Evolutionary conservation across 2,329 filamentous ascomycete species (phyloP).

Genomic region (Aspergillus intermedius): DNA sequence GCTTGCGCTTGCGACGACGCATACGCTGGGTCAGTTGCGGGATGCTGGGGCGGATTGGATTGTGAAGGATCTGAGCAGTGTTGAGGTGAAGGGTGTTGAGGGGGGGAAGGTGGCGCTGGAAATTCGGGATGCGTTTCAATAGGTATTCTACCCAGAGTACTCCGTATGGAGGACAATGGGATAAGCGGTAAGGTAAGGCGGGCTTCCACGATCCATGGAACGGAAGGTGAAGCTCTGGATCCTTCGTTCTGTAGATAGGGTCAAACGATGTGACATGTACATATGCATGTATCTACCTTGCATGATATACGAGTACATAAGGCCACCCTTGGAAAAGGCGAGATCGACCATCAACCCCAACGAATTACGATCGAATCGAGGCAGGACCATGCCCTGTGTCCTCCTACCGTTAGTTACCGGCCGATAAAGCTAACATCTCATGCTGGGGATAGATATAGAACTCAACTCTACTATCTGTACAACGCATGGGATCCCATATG

Average conservation of each 20-base stretch:
- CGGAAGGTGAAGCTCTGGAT: too few species aligned
- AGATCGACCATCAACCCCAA: too few species aligned
- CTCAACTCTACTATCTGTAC: too few species aligned
- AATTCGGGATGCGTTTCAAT: slow-evolving; percentile 53
- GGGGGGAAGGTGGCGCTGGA: slow-evolving; percentile 60
- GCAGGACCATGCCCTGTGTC: too few species aligned
- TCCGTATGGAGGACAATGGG: background rate
- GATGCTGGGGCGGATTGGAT: slow-evolving; percentile 83
- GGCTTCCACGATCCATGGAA: background rate
- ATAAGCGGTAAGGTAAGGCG: background rate
- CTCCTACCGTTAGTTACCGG: too few species aligned
- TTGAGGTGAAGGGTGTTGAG: slow-evolving; percentile 54
- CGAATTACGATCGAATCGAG: too few species aligned
- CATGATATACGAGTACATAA: slow-evolving; percentile 4
- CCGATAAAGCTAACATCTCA: background rate
- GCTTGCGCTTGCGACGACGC: slow-evolving; percentile 77
- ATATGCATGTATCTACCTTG: slow-evolving; percentile 8
- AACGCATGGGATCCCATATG: too few species aligned
- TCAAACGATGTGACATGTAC: slow-evolving; percentile 4
- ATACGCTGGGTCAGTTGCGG: slow-evolving; percentile 63
- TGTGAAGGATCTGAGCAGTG: slow-evolving; percentile 68
- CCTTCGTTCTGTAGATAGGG: background rate
- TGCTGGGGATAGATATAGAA: background rate
- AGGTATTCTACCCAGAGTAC: slow-evolving; percentile 1
- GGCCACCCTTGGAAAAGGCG: background rate